Base-by-base conservation (phyloP, 306 rosid genomes). In the Vigna trinervia region DNA sequence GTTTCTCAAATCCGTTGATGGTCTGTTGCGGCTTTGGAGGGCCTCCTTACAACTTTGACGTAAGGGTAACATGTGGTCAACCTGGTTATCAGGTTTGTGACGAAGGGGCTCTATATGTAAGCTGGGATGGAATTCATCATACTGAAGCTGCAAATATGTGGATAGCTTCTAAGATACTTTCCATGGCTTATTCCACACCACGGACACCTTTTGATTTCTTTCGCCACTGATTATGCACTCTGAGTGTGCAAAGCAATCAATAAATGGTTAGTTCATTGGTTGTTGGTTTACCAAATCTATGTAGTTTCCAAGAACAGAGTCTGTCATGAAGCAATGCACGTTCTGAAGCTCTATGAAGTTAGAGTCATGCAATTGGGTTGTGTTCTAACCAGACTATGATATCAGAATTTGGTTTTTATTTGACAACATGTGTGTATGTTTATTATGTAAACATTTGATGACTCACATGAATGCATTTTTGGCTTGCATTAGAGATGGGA, bases 21-120 rank as follows among this genome's bases (percentile, higher is more conserved):
- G 93, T 89, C 43, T 95, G 98, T 73, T 95, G 98, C 41, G 98
- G 98, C 12, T 71, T 12, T 12, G 98, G 98, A 65, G 97, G 98
- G 8, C 96, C 93, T 56, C 97, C 98, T 8, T 92, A 95, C 88
- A 95, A 95, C 69, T 95, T 88, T 81, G 81, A 90, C 45, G 54
- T 43, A 14, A 81, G 85, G 52, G 85, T 92, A 74, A 89, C 95
- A 2, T 92, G 97, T 47, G 97, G 97, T 66, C 89, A 86, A 15
- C 89, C 93, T 10, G 97, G 98, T 58, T 50, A 75, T 82, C 81
- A 88, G 64, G 97, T 86, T 12, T 94, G 96, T 36, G 72, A 50
- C 2, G 92, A 94, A 77, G 92, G 88, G 59, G 82, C 96, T 12
- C 75, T 43, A 36, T 71, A 78, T 57, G 80, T 89, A 39, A 92